Evolutionary conservation across 805 yeast species (phyloP), one percentile per base, ranked within the genome.

Genomic region (Middelhovenomyces tepae): DNA sequence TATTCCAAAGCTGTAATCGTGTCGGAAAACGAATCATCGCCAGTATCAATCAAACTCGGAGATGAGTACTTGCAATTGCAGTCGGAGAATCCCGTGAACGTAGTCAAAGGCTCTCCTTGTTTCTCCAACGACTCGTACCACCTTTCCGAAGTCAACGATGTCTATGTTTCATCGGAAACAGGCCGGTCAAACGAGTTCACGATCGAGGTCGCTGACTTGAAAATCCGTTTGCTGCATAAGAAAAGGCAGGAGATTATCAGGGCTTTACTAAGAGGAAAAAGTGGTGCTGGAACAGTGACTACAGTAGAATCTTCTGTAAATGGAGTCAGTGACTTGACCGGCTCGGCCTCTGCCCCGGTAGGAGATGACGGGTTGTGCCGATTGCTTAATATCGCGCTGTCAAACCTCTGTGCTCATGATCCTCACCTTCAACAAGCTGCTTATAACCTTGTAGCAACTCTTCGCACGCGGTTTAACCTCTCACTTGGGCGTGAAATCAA

Each of bases 1-100:
- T 44, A 35, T 27, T 17, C 34, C 7, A 32, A 35, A 14, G 46
- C 13, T 35, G 9, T 19, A 30, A 11, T 18, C 28, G 16, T 22
- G 24, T n/a, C 10, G 1, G 58, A 62, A 11, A 65, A 67, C n/a
- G 58, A 69, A 21, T 74, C 71, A 42, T 59, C 68, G 13, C 78
- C 83, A 1, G 78, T 78, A 3, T 67, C 72, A 0, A 38, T 84
- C 39, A 75, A 73, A 45, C 67, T 84, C 34, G 94, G 94, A 5
- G 69, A 79, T 36, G 73, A 72, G 44, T 78, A 64, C 57, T 48
- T 83, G 27, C 87, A 80, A 49, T 55, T 81, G 13, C 27, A 28
- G 9, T 36, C 40, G 15, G 40, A 38, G 19, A 18, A 30, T 13
- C 40, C 45, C 10, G 36, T 45, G 33, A 29, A 39, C 27, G 33